These are phyloP conservation scores for Starmerella lactis-condensi DNA, from an alignment of 805 yeast species.

Conservation along the genomic window DNA sequence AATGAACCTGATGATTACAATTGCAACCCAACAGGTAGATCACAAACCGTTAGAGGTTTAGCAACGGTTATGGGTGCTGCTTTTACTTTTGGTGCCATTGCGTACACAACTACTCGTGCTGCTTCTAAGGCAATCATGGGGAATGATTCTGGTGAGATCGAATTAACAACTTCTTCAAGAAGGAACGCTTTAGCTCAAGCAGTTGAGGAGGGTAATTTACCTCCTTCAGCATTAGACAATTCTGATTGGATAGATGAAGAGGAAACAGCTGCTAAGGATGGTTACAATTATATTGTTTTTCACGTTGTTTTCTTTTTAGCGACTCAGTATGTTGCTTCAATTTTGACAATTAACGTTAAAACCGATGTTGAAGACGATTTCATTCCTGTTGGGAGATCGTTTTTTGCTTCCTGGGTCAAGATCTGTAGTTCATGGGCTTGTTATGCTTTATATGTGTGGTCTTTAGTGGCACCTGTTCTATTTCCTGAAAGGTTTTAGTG, in stretches of 20 bases:
- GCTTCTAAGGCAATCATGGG: slow-evolving; percentile 42
- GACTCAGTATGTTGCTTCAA: slow-evolving; percentile 89
- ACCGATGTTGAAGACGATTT: slow-evolving; percentile 72
- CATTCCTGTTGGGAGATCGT: slow-evolving; percentile 91
- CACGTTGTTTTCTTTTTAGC: slow-evolving; percentile 86
- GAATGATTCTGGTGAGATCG: slow-evolving; percentile 17
- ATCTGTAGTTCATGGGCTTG: slow-evolving; percentile 86
- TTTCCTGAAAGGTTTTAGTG: slow-evolving; percentile 78
- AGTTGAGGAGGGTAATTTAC: slow-evolving; percentile 87
- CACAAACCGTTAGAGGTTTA: slow-evolving; percentile 75
- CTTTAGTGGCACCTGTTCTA: slow-evolving; percentile 70
- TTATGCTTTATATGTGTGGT: slow-evolving; percentile 72
- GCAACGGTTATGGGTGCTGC: slow-evolving; percentile 78
- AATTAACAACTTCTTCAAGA: slow-evolving; percentile 23
- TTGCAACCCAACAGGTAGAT: slow-evolving; percentile 83
- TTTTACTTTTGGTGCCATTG: slow-evolving; percentile 86
- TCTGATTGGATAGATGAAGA: slow-evolving; percentile 40
- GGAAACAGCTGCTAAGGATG: slow-evolving; percentile 10
- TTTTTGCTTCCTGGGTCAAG: slow-evolving; percentile 88
- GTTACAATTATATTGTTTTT: slow-evolving; percentile 32
- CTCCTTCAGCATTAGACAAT: slow-evolving; percentile 76
- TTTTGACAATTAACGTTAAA: slow-evolving; percentile 78
- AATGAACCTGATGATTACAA: slow-evolving; percentile 87
- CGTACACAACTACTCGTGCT: slow-evolving; percentile 92
- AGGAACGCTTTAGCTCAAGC: slow-evolving; percentile 81